Evolutionary conservation across 1,139 yeast genomes (phyloP).

Genomic region (Meyerozyma sp.): DNA sequence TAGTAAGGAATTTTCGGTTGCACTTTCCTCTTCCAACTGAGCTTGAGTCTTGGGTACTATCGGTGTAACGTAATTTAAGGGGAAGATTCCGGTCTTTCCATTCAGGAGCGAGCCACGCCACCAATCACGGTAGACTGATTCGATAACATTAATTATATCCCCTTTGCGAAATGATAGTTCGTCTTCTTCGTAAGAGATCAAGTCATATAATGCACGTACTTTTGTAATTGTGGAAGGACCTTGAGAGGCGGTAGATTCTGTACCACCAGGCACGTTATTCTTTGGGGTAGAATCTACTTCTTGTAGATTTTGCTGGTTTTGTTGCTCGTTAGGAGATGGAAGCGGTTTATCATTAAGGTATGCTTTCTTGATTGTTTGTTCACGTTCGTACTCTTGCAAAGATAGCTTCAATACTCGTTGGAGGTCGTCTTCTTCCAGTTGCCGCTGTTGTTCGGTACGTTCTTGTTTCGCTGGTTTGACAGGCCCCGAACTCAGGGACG

Average conservation of each 20-base stretch:
- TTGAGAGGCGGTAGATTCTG: slow-evolving; percentile 10
- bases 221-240: slow-evolving; percentile 52
- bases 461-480: slow-evolving; percentile 57
- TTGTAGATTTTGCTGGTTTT: slow-evolving; percentile 2
- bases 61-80: slow-evolving; percentile 85
- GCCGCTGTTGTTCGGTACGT: slow-evolving; percentile 43
- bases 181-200: slow-evolving; percentile 65
- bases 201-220: slow-evolving; percentile 83
- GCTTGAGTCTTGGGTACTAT: slow-evolving; percentile 60
- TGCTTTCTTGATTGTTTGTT: slow-evolving; percentile 25
- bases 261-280: slow-evolving; percentile 7
- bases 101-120: slow-evolving; percentile 79
- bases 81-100: slow-evolving; percentile 87
- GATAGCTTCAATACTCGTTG: slow-evolving; percentile 77
- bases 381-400: slow-evolving; percentile 55
- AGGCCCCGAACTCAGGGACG: slow-evolving; percentile 26
- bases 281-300: background rate
- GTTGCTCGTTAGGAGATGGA: slow-evolving; percentile 3
- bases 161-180: slow-evolving; percentile 70
- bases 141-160: slow-evolving; percentile 78
- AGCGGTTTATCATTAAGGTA: slow-evolving; percentile 16
- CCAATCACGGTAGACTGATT: slow-evolving; percentile 91
- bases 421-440: slow-evolving; percentile 73
- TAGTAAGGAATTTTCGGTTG: slow-evolving; percentile 25
- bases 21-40: slow-evolving; percentile 27